Conservation (phyloP, 2,329 filamentous ascomycete species). For the Venturia nashicola region DNA sequence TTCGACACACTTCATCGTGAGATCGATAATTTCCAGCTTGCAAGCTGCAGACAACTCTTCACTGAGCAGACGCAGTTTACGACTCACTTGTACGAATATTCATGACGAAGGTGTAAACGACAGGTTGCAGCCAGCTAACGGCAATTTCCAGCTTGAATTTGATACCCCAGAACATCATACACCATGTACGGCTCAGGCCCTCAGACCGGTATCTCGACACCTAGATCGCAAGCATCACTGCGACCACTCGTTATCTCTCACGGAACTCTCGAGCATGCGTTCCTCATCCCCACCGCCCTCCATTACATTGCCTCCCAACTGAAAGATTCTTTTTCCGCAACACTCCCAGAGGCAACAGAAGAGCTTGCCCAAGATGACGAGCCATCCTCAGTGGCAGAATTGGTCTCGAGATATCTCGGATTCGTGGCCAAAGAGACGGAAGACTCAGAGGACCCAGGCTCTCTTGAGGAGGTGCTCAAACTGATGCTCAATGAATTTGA, state of each 20-base stretch:
- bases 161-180: slow-evolving; percentile 4
- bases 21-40: background rate
- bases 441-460: slow-evolving; percentile 83
- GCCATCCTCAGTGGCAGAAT: slow-evolving; percentile 86
- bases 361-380: slow-evolving; percentile 97
- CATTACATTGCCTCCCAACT: slow-evolving; percentile 95
- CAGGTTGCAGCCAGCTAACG: background rate
- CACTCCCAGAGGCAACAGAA: slow-evolving; percentile 82
- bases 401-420: slow-evolving; percentile 87
- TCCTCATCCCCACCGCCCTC: slow-evolving; percentile 86
- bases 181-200: slow-evolving; percentile 83
- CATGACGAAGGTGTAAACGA: too few relatives aligned
- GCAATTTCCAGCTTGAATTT: background rate
- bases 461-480: slow-evolving; percentile 86
- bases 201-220: slow-evolving; percentile 94
- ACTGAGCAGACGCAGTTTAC: slow-evolving; percentile 3
- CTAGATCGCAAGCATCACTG: slow-evolving; percentile 83
- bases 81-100: background rate
- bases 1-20: background rate
- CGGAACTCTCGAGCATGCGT: slow-evolving; percentile 90
- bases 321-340: slow-evolving; percentile 78
- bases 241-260: slow-evolving; percentile 84
- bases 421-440: slow-evolving; percentile 83
- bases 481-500: slow-evolving; percentile 93
- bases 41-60: slow-evolving; percentile 4